A percentile compares a stretch with the other conserved stretches of the same genome.
phyloP scores from a whole-genome alignment of 768 basidiomycete genomes.

The Lentinula aciculospora region DNA sequence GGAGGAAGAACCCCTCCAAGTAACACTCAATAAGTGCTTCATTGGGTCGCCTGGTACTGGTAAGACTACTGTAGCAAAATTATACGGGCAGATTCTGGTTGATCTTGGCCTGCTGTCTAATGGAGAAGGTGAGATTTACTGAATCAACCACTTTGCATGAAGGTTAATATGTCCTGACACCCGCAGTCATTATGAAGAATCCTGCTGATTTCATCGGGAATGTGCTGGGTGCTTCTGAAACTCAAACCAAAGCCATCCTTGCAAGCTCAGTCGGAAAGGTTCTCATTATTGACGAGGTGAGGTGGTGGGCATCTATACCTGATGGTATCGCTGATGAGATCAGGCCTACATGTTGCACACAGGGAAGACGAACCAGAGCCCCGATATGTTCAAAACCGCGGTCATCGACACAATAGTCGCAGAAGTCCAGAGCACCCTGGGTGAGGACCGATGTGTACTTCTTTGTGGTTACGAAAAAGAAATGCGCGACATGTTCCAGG shows the following conservation, averaged over 20 bases:
- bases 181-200: constrained; percentile 57
- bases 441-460: constrained; percentile 41
- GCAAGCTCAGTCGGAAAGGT: constrained; percentile 36
- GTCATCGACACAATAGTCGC: constrained; percentile 47
- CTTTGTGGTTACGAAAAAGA: constrained; percentile 37
- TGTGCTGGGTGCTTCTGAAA: constrained; percentile 54
- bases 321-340: background rate
- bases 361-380: background rate
- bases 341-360: background rate
- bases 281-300: constrained; percentile 39
- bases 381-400: constrained; percentile 31
- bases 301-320: background rate
- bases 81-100: constrained; percentile 59
- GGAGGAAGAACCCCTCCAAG: constrained; percentile 33
- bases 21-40: constrained; percentile 48
- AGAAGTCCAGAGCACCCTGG: constrained; percentile 38
- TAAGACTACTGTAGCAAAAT: constrained; percentile 63
- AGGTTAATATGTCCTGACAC: background rate
- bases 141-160: constrained; percentile 24
- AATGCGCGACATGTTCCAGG: constrained; percentile 68
- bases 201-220: constrained; percentile 65
- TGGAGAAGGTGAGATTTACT: constrained; percentile 54
- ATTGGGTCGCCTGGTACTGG: constrained; percentile 67
- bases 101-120: constrained; percentile 65
- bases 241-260: constrained; percentile 56